Evolutionary conservation across 768 basidiomycete genomes (phyloP), one percentile per base, ranked within the genome.

Genomic region (Phaeotremella fagi): DNA sequence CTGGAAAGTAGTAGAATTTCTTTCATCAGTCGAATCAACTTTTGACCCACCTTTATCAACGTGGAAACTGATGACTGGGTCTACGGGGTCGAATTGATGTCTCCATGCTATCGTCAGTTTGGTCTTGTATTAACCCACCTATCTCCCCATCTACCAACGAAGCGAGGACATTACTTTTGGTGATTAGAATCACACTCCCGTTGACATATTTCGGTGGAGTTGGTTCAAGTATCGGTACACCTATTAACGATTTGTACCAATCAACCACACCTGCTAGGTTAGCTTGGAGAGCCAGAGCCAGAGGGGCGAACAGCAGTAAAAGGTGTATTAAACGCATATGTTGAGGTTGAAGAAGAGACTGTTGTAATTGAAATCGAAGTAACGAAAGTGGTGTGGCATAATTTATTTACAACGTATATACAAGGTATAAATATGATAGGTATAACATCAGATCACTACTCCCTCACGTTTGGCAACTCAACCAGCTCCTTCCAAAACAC

Each of bases 171-270:
- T 91, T 92, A 64, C 79, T 85, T 33, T 59, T 51, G 0, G 69
- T 71, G 11, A 73, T 52, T 4, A 52, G 42, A 2, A 73, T 36
- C 1, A 68, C 35, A n/a, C 61, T 28, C 26, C 48, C 50, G 22
- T 62, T 59, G 18, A 66, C 42, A 22, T 59, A 38, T 26, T 48
- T 48, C 16, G 78, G 71, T 0, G 90, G 89, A 4, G 84, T 68
- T 2, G 82, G 78, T 7, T 78, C 75, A 28, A 79, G 72, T 3
- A 84, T 77, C 0, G 89, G 87, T 3, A 85, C 80, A 15, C 91
- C 91, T 50, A 89, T 77, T 25, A 86, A 80, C 14, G 79, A 74
- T 61, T 83, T 86, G 74, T 95, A 81, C 91, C 91, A 97, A 77
- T 94, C 90, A 41, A 91, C 80, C 24, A 74, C 64, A 20, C 75